Conservation (phyloP, 768 basidiomycete species). For the Amyloporia xantha region DNA sequence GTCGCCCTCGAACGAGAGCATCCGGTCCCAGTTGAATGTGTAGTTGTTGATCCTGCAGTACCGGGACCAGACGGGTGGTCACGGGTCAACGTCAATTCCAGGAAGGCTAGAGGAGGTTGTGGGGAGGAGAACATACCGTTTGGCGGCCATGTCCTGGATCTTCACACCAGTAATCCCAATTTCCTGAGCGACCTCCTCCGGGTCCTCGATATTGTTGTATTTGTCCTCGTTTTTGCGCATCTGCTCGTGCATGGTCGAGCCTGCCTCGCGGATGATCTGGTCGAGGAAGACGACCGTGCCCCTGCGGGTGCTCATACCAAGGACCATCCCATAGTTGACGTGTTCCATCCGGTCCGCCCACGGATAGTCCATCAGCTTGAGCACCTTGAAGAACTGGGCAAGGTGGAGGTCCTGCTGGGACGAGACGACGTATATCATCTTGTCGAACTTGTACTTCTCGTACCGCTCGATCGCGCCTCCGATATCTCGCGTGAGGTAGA, state of each 20-base stretch:
- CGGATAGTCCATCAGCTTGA: slow-evolving; percentile 82
- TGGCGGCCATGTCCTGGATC: slow-evolving; percentile 96
- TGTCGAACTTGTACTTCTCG: slow-evolving; percentile 85
- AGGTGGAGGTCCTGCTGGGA: slow-evolving; percentile 85
- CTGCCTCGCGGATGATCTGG: slow-evolving; percentile 86
- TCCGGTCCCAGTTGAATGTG: slow-evolving; percentile 88
- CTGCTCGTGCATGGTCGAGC: slow-evolving; percentile 89
- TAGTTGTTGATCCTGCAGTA: slow-evolving; percentile 84
- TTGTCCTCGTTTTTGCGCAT: slow-evolving; percentile 95
- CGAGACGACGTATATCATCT: slow-evolving; percentile 91
- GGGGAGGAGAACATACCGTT: slow-evolving; percentile 48
- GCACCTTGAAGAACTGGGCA: slow-evolving; percentile 89
- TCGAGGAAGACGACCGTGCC: slow-evolving; percentile 95
- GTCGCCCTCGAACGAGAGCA: slow-evolving; percentile 95
- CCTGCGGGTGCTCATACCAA: slow-evolving; percentile 91
- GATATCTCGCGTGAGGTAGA: slow-evolving; percentile 94
- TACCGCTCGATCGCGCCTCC: slow-evolving; percentile 89
- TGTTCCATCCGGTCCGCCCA: slow-evolving; percentile 84
- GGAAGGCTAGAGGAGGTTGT: background rate
- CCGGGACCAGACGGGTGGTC: too few relatives aligned
- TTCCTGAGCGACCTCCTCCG: slow-evolving; percentile 68
- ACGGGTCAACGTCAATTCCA: background rate
- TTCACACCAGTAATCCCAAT: slow-evolving; percentile 95
- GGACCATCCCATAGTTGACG: slow-evolving; percentile 87
- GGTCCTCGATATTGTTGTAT: slow-evolving; percentile 83